Evolutionary conservation across 2,329 filamentous ascomycete genomes (phyloP).

Genomic region (Aspergillus arachidicola): DNA sequence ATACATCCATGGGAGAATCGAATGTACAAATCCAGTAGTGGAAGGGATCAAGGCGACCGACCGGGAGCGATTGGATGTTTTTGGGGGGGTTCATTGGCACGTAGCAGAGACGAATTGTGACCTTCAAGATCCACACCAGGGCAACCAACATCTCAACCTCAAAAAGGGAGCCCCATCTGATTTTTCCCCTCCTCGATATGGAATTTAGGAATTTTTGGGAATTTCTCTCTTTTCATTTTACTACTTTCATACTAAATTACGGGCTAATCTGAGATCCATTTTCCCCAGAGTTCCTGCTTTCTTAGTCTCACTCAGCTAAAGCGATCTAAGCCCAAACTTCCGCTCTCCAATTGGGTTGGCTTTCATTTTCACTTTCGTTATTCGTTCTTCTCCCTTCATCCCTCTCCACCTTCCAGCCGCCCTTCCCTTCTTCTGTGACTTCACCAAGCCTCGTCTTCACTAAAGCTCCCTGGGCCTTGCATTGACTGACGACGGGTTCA

Average conservation of each 20-base stretch:
- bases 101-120: not conserved
- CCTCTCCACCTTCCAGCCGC: slow-evolving; percentile 16
- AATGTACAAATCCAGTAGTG: not conserved
- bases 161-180: not conserved
- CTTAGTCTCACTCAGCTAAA: slow-evolving; percentile 3
- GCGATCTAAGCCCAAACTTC: slow-evolving; percentile 9
- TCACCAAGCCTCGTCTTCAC: slow-evolving; percentile 4
- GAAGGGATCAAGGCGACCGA: not conserved
- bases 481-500: slow-evolving; percentile 8
- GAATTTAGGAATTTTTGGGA: not conserved
- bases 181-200: not conserved
- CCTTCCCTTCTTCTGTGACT: slow-evolving; percentile 12
- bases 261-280: slow-evolving; percentile 4
- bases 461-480: slow-evolving; percentile 2
- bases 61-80: not conserved
- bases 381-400: slow-evolving; percentile 9
- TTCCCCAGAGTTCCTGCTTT: not conserved
- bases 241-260: not conserved
- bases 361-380: slow-evolving; percentile 13
- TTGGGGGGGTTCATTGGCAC: not conserved
- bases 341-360: slow-evolving; percentile 18
- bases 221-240: not conserved
- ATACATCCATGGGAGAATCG: not conserved
- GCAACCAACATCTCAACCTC: not conserved
- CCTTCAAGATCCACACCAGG: not conserved